These are phyloP conservation scores for Ampelomyces quisqualis DNA, from an alignment of 2,329 filamentous ascomycete species.

Conservation along the genomic window DNA sequence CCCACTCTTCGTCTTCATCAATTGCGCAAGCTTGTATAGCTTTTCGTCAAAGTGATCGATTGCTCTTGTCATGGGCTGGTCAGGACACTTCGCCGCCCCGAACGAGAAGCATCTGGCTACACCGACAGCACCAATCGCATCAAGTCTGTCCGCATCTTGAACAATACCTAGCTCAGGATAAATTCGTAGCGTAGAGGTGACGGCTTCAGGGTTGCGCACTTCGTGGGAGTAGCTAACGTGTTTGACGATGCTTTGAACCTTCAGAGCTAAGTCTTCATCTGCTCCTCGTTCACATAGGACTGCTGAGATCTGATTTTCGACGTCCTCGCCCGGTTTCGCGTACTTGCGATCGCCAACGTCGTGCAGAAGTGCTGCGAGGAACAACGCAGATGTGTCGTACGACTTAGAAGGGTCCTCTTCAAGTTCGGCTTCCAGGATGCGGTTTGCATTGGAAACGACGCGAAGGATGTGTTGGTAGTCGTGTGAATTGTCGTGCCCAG, in stretches of 20 bases:
- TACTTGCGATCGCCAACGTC: constrained; percentile 90
- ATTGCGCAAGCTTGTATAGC: constrained; percentile 30
- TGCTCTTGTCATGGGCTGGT: constrained; percentile 26
- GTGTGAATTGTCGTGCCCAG: constrained; percentile 71
- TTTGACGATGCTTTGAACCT: constrained; percentile 70
- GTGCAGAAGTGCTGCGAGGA: constrained; percentile 66
- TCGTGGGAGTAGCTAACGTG: constrained; percentile 80
- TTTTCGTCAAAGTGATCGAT: constrained; percentile 44
- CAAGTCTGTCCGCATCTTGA: constrained; percentile 90
- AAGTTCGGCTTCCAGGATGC: constrained; percentile 59
- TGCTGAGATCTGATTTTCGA: constrained; percentile 56
- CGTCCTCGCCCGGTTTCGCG: constrained; percentile 54
- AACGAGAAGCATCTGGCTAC: constrained; percentile 78
- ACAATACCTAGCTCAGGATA: constrained; percentile 80
- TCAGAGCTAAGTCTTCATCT: constrained; percentile 58
- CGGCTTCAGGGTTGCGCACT: constrained; percentile 61
- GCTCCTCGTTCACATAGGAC: constrained; percentile 61
- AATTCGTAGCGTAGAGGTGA: constrained; percentile 60
- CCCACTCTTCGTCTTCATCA: constrained; percentile 42
- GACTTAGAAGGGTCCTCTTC: constrained; percentile 28
- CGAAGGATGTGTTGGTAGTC: constrained; percentile 83
- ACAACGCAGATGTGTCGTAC: constrained; percentile 60
- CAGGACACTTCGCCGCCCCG: constrained; percentile 54
- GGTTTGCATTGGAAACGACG: constrained; percentile 70
- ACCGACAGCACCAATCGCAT: constrained; percentile 84